phyloP scores from a whole-genome alignment of 495 filamentous ascomycete genomes.

The Tuber indicum region DNA sequence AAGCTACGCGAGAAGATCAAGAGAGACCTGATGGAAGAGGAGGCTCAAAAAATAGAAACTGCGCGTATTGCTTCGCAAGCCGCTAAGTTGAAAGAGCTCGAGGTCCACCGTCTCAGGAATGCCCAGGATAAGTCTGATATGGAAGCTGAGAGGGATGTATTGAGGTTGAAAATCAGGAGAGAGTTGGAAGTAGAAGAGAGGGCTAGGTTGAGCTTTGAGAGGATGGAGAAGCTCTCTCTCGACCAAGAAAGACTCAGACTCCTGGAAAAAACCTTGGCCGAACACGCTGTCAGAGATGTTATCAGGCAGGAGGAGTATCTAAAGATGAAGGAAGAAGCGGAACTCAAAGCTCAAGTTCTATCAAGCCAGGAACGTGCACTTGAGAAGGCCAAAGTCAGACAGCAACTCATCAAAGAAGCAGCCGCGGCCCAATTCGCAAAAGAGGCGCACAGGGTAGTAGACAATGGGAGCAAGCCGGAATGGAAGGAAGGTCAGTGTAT shows the following conservation, averaged over 20 bases:
- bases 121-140: constrained; percentile 22
- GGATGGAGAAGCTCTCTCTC: background rate
- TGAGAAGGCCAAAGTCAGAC: constrained; percentile 20
- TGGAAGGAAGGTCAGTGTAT: constrained; percentile 20
- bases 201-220: constrained; percentile 7
- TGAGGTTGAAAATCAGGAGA: constrained; percentile 20
- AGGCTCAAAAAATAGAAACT: constrained; percentile 18
- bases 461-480: constrained; percentile 13
- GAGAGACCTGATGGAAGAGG: constrained; percentile 34
- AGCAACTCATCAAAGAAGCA: constrained; percentile 6
- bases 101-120: constrained; percentile 21
- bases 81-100: constrained; percentile 23
- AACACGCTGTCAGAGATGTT: background rate
- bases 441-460: constrained; percentile 13
- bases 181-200: constrained; percentile 28
- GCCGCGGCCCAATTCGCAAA: constrained; percentile 12
- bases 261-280: background rate
- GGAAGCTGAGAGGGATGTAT: constrained; percentile 23
- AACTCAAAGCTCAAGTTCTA: constrained; percentile 11
- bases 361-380: constrained; percentile 14
- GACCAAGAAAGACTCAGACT: background rate
- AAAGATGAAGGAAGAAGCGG: constrained; percentile 20
- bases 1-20: constrained; percentile 27
- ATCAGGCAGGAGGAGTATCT: constrained; percentile 15
- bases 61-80: constrained; percentile 16